phyloP scores from a whole-genome alignment of 2,329 filamentous ascomycete species.

The Simplicillium sp. region DNA sequence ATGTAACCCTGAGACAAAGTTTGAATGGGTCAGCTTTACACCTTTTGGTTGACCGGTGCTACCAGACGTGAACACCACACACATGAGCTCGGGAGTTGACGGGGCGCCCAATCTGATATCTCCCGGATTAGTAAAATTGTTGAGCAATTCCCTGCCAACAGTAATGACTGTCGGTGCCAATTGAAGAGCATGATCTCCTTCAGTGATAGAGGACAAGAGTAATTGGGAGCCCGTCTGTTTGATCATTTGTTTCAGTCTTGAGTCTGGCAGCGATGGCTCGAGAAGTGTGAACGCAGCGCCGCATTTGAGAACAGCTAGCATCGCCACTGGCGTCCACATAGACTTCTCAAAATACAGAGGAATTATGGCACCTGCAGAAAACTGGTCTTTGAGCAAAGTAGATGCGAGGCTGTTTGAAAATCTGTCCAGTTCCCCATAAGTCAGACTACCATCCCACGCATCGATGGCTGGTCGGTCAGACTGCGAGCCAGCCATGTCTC shows the following conservation, averaged over 20 bases:
- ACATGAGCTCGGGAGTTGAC: conserved; percentile 1
- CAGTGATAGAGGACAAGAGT: conserved; percentile 5
- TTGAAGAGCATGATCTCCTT: background rate
- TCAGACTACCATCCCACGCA: conserved; percentile 1
- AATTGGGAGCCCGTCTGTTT: background rate
- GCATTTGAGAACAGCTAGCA: conserved; percentile 1
- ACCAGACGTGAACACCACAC: background rate
- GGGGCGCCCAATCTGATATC: conserved; percentile 7
- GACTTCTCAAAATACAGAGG: conserved; percentile 1
- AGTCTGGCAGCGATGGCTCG: background rate
- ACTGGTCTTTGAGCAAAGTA: background rate
- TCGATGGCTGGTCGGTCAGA: background rate
- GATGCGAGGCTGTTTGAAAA: background rate
- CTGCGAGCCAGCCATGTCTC: background rate
- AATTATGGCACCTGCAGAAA: background rate
- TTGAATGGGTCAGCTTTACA: background rate
- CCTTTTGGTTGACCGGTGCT: background rate
- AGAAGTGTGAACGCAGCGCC: background rate
- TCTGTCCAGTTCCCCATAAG: conserved; percentile 1
- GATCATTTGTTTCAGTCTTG: background rate
- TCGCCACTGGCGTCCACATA: conserved; percentile 1
- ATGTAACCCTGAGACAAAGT: background rate
- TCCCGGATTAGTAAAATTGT: background rate
- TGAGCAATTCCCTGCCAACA: background rate
- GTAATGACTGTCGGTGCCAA: background rate